Conservation (phyloP, 495 filamentous ascomycete species). For the Polyplosphaeria fusca region DNA sequence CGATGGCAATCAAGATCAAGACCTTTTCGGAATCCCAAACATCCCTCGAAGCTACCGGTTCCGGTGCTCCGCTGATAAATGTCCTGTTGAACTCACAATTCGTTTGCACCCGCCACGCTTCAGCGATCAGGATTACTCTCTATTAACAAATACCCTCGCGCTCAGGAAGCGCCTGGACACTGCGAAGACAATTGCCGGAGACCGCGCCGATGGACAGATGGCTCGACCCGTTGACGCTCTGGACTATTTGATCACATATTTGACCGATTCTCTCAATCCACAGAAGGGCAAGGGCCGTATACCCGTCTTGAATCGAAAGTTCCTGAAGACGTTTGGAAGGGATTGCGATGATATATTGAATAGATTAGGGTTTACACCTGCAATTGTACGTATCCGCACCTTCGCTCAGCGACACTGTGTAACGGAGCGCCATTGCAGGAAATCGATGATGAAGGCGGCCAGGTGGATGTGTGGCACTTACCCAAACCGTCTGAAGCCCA, state of each 20-base stretch:
- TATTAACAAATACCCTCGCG: constrained; percentile 56
- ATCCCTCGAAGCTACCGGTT: constrained; percentile 44
- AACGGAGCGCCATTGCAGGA: too few species aligned
- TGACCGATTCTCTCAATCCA: constrained; percentile 58
- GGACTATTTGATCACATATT: constrained; percentile 57
- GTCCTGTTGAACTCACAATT: constrained; percentile 55
- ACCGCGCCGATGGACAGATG: constrained; percentile 52
- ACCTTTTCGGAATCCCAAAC: constrained; percentile 1
- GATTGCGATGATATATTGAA: constrained; percentile 61
- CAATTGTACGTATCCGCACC: too few species aligned
- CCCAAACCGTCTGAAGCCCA: constrained; percentile 44
- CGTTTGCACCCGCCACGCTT: constrained; percentile 55
- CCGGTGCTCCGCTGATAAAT: constrained; percentile 58
- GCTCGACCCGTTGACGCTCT: constrained; percentile 52
- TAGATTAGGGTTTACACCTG: constrained; percentile 58
- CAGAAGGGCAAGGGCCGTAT: constrained; percentile 52
- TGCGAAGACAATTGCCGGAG: constrained; percentile 55
- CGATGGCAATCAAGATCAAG: neutral
- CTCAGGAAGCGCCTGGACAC: constrained; percentile 53
- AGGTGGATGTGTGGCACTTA: constrained; percentile 38
- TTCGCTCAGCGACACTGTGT: too few species aligned
- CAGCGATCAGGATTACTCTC: constrained; percentile 45
- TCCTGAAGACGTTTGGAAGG: constrained; percentile 63
- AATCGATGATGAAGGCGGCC: constrained; percentile 5
- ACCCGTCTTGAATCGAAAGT: constrained; percentile 67